Conservation (phyloP, 768 basidiomycete genomes). For the Suillus sp. region DNA sequence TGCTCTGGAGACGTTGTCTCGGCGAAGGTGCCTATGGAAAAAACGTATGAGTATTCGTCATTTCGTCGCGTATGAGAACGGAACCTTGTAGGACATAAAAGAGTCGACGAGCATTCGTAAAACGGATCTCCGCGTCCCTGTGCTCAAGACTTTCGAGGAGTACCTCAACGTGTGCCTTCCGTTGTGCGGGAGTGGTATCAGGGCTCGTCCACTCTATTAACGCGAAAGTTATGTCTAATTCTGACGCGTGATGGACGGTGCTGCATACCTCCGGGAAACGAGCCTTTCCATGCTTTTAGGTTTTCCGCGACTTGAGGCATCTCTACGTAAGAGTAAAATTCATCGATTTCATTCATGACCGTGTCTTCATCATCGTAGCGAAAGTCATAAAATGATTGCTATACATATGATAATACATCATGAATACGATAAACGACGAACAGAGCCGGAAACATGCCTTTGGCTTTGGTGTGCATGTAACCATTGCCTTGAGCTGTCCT, state of each 20-base stretch:
- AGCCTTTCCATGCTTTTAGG: slow-evolving; percentile 84
- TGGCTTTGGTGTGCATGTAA: slow-evolving; percentile 68
- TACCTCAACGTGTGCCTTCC: slow-evolving; percentile 74
- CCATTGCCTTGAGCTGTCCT: slow-evolving; percentile 78
- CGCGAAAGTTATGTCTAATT: slow-evolving; percentile 10
- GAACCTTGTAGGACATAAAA: slow-evolving; percentile 93
- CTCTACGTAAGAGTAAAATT: slow-evolving; percentile 97
- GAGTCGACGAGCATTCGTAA: slow-evolving; percentile 82
- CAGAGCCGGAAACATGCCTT: slow-evolving; percentile 50
- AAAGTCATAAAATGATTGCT: slow-evolving; percentile 91
- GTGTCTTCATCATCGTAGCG: slow-evolving; percentile 96
- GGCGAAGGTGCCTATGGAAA: slow-evolving; percentile 73
- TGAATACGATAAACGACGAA: slow-evolving; percentile 21
- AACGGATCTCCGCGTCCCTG: slow-evolving; percentile 79
- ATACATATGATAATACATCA: slow-evolving; percentile 22
- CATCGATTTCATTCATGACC: slow-evolving; percentile 93
- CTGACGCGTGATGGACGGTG: slow-evolving; percentile 3
- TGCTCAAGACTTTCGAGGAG: slow-evolving; percentile 89
- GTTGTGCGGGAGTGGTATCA: slow-evolving; percentile 53
- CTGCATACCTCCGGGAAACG: slow-evolving; percentile 70
- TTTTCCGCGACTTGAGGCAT: slow-evolving; percentile 90
- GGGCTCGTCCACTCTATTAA: slow-evolving; percentile 75
- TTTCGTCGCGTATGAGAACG: slow-evolving; percentile 4
- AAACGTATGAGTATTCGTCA: slow-evolving; percentile 16
- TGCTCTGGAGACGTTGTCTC: slow-evolving; percentile 92